Percentiles rank a stretch among this genome's conserved stretches.
These are phyloP conservation scores for Penicillium ochrochloron DNA, from an alignment of 495 filamentous ascomycete species.

Conservation along the genomic window DNA sequence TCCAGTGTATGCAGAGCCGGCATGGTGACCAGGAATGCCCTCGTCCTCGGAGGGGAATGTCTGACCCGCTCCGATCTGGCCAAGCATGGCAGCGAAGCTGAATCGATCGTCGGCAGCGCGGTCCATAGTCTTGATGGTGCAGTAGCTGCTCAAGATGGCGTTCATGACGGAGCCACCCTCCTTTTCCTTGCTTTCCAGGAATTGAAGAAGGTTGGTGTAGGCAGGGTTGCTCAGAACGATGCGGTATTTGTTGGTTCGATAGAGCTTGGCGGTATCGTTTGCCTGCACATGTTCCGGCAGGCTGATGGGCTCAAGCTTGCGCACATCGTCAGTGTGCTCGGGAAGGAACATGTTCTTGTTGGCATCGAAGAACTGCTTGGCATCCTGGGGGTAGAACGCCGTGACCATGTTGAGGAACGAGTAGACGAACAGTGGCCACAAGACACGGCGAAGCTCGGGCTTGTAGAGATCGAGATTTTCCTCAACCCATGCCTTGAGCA, in stretches of 20 bases:
- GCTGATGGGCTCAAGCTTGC: conserved; percentile 66
- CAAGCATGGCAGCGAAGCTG: conserved; percentile 81
- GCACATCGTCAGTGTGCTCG: conserved; percentile 77
- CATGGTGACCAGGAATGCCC: conserved; percentile 89
- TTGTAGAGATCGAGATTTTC: conserved; percentile 93
- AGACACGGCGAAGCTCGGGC: conserved; percentile 83
- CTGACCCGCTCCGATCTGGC: conserved; percentile 64
- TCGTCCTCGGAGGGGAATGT: conserved; percentile 79
- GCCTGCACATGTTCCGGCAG: conserved; percentile 77
- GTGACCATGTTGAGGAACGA: conserved; percentile 82
- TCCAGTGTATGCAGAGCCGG: conserved; percentile 78
- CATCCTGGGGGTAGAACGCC: conserved; percentile 72
- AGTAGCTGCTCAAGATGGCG: conserved; percentile 72
- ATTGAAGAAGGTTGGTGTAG: conserved; percentile 79
- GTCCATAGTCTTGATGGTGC: conserved; percentile 73
- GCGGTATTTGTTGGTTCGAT: conserved; percentile 81
- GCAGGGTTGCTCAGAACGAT: conserved; percentile 82
- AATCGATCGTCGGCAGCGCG: conserved; percentile 76
- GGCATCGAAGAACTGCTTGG: conserved; percentile 68
- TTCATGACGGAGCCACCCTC: conserved; percentile 78
- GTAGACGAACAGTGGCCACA: conserved; percentile 94
- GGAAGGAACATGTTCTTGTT: conserved; percentile 72
- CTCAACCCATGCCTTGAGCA: conserved; percentile 82
- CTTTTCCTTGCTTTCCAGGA: conserved; percentile 80
- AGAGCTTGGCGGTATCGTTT: conserved; percentile 73